phyloP scores from a whole-genome alignment of 1,139 yeast species.

The Diutina rugosa region DNA sequence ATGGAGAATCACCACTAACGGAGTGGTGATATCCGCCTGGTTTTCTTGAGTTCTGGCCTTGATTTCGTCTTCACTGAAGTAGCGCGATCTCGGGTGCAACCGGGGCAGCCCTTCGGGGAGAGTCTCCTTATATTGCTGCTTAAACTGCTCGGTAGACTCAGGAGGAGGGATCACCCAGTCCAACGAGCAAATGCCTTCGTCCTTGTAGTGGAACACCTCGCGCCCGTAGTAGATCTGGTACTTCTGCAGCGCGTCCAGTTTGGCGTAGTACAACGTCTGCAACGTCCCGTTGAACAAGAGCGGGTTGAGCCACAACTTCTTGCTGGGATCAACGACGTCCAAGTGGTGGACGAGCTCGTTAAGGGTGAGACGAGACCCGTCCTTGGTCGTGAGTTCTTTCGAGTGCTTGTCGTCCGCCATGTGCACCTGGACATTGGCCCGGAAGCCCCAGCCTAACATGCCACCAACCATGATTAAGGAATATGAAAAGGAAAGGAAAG shows the following conservation, averaged over 20 bases:
- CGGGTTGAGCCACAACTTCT: constrained; percentile 47
- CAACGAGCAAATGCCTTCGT: constrained; percentile 59
- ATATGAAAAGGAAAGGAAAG: no score
- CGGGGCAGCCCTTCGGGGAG: constrained; percentile 63
- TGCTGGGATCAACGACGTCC: constrained; percentile 14
- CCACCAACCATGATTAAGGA: neutral
- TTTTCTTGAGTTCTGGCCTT: constrained; percentile 13
- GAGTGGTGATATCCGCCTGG: constrained; percentile 23
- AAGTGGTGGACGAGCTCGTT: constrained; percentile 14
- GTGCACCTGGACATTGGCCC: constrained; percentile 21
- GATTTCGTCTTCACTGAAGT: constrained; percentile 34
- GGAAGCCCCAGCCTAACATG: constrained; percentile 22
- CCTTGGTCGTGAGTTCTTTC: constrained; percentile 4
- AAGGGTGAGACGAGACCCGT: constrained; percentile 8
- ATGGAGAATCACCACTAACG: constrained; percentile 61
- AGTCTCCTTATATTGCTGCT: constrained; percentile 33
- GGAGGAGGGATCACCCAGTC: constrained; percentile 60
- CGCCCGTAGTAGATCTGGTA: constrained; percentile 67
- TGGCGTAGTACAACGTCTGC: constrained; percentile 60
- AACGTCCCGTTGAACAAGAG: constrained; percentile 57
- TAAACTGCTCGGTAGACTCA: constrained; percentile 32
- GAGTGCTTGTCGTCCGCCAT: constrained; percentile 11
- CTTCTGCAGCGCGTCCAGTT: constrained; percentile 36
- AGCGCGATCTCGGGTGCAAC: constrained; percentile 69
- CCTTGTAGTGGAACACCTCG: constrained; percentile 45